These are phyloP conservation scores for Wickerhamiella musiphila DNA, from an alignment of 805 yeast genomes.

Conservation along the genomic window DNA sequence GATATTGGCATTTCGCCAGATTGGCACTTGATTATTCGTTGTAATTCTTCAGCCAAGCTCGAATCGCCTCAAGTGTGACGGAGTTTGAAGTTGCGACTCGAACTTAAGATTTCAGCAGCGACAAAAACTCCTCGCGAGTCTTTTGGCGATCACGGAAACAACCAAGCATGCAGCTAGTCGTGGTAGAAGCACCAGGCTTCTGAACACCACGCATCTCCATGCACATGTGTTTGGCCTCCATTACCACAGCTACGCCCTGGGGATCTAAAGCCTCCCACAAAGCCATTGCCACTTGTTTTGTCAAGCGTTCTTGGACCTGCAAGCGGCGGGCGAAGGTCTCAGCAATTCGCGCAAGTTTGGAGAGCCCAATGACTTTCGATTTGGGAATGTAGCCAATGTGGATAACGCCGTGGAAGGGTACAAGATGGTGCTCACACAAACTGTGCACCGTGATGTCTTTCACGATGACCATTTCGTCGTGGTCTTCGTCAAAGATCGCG, in stretches of 20 bases:
- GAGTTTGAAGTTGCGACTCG: too few relatives aligned
- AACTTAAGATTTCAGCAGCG: slow-evolving; percentile 38
- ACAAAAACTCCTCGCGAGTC: slow-evolving; percentile 90
- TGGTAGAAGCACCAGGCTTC: slow-evolving; percentile 82
- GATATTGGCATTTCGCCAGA: too few relatives aligned
- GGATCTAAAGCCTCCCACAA: slow-evolving; percentile 80
- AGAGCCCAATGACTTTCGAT: slow-evolving; percentile 77
- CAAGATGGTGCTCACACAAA: slow-evolving; percentile 93
- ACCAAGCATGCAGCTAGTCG: slow-evolving; percentile 95
- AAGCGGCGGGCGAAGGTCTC: slow-evolving; percentile 92
- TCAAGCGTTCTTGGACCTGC: slow-evolving; percentile 94
- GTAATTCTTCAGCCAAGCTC: too few relatives aligned
- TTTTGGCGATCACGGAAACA: slow-evolving; percentile 85
- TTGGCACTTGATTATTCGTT: too few relatives aligned
- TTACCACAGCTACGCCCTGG: slow-evolving; percentile 94
- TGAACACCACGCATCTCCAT: slow-evolving; percentile 98
- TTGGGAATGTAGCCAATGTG: slow-evolving; percentile 97
- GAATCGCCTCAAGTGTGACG: too few relatives aligned
- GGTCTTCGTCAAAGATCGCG: slow-evolving; percentile 95
- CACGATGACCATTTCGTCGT: slow-evolving; percentile 97
- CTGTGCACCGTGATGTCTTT: slow-evolving; percentile 85
- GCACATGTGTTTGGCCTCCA: slow-evolving; percentile 97
- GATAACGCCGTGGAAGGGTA: slow-evolving; percentile 92
- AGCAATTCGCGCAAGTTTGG: slow-evolving; percentile 86
- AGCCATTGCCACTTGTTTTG: slow-evolving; percentile 96